These are phyloP conservation scores for Cyclotella baltica DNA, from an alignment of 108 stramenopile species.

Conservation along the genomic window DNA sequence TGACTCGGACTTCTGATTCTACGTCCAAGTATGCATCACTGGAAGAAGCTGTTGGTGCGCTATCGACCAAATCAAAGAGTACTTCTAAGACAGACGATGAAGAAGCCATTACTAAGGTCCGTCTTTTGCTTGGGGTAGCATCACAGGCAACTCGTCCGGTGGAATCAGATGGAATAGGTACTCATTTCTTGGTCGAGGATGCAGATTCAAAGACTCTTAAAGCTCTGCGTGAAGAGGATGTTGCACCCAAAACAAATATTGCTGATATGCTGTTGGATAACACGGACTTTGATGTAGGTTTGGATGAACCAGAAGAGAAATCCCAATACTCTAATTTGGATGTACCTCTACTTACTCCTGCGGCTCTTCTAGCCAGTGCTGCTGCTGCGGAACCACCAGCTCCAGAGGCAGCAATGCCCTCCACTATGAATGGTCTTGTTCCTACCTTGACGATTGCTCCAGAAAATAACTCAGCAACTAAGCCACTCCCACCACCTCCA, in stretches of 20 bases:
- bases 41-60: conserved; percentile 29
- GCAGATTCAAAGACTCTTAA: not conserved
- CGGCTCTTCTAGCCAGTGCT: conserved; percentile 22
- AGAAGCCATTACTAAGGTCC: conserved; percentile 26
- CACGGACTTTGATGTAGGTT: not conserved
- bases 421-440: not conserved
- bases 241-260: not conserved
- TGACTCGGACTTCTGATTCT: conserved; percentile 1
- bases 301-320: not conserved
- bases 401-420: not conserved
- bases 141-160: conserved; percentile 6
- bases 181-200: conserved; percentile 31
- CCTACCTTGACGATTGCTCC: not conserved
- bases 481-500: conserved; percentile 36
- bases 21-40: conserved; percentile 32
- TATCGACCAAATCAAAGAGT: not conserved
- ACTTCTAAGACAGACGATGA: conserved; percentile 19
- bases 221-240: conserved; percentile 17
- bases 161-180: not conserved
- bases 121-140: conserved; percentile 24
- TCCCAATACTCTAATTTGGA: conserved; percentile 29
- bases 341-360: conserved; percentile 40
- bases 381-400: not conserved
- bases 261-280: not conserved
- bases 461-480: not conserved